Conservation (phyloP, 2,329 filamentous ascomycete species). For the Sporothrix brasiliensis region DNA sequence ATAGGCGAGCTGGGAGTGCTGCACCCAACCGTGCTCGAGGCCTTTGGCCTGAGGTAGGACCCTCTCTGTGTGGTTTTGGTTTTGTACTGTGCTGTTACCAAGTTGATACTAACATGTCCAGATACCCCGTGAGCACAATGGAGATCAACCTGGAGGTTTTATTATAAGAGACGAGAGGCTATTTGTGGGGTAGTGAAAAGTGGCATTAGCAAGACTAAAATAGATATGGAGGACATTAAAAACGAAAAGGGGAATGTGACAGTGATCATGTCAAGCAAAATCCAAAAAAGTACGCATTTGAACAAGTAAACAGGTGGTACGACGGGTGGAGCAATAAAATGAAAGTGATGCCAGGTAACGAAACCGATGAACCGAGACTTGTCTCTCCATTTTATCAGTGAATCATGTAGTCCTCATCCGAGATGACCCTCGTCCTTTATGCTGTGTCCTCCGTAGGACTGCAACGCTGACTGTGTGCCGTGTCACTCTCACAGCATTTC, state of each 20-base stretch:
- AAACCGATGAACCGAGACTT: neutral
- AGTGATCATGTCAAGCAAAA: neutral
- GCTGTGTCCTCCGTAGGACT: neutral
- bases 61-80: neutral
- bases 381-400: no score
- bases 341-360: neutral
- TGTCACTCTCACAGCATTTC: neutral
- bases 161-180: slow-evolving; percentile 55
- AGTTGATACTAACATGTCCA: slow-evolving; percentile 40
- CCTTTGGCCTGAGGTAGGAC: slow-evolving; percentile 80
- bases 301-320: neutral
- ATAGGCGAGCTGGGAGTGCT: slow-evolving; percentile 93
- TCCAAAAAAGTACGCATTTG: neutral
- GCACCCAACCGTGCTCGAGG: slow-evolving; percentile 89
- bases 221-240: neutral
- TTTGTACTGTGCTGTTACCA: neutral
- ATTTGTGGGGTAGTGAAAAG: neutral
- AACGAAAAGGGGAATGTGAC: neutral
- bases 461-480: neutral
- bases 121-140: slow-evolving; percentile 88
- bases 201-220: slow-evolving; percentile 2
- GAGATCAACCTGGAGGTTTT: slow-evolving; percentile 96
- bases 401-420: neutral
- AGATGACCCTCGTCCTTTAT: neutral
- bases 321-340: neutral